Evolutionary conservation across 2,329 filamentous ascomycete species (phyloP).

Genomic region (Cytospora mali): DNA sequence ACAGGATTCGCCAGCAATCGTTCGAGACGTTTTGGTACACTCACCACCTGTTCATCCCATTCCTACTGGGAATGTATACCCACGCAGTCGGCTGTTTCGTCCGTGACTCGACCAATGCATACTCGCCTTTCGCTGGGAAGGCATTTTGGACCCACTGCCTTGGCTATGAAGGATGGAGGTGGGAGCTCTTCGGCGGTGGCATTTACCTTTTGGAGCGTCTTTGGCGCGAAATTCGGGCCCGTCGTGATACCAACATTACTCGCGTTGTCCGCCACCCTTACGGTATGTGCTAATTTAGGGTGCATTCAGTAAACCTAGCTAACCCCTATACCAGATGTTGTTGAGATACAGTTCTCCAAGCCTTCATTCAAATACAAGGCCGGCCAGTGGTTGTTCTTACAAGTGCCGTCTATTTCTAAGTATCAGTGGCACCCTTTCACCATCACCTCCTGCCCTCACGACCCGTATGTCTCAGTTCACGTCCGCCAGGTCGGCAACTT

Average conservation of each 20-base stretch:
- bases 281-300: conserved; percentile 54
- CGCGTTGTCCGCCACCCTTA: conserved; percentile 96
- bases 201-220: conserved; percentile 87
- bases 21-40: conserved; percentile 99
- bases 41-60: conserved; percentile 97
- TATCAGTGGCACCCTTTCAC: conserved; percentile 99
- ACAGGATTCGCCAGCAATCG: conserved; percentile 91
- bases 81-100: conserved; percentile 97
- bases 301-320: conserved; percentile 28
- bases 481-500: conserved; percentile 97
- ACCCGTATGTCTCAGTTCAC: conserved; percentile 92
- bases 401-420: conserved; percentile 83
- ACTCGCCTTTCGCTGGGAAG: conserved; percentile 82
- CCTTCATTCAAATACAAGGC: conserved; percentile 98
- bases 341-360: conserved; percentile 97
- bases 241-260: conserved; percentile 84
- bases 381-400: conserved; percentile 96
- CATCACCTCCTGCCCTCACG: conserved; percentile 96
- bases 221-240: conserved; percentile 85
- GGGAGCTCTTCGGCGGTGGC: conserved; percentile 85
- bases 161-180: conserved; percentile 95
- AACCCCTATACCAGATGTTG: conserved; percentile 66
- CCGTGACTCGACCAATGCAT: conserved; percentile 70
- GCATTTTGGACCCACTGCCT: conserved; percentile 91
- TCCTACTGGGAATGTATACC: conserved; percentile 90